Base-by-base conservation (phyloP, 108 stramenopile species). In the Heterococcus sp. region DNA sequence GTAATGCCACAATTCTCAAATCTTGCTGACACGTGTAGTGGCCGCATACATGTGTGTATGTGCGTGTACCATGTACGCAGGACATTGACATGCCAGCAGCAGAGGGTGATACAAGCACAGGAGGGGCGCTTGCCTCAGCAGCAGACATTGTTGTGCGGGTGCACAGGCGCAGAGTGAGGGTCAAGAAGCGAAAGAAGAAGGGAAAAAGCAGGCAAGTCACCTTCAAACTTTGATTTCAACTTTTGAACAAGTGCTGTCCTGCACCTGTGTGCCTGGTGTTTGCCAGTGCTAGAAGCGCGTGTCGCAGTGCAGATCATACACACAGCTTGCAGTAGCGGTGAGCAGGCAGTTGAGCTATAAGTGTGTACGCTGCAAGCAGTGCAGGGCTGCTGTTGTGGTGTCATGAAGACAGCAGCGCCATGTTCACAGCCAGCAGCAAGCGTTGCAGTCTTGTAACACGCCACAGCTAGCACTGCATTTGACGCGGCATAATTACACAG, bases 151-250 rank as follows among this genome's bases (percentile, higher is more conserved):
- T 78, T 4, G 78, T 78, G 26, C 38, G 66, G 27, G 69, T 63
- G 63, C 78, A 78, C 71, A 65, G 79, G 11, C 72, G 37, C 0
- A 35, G 79, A 30, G 79, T 73, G 46, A n/a, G 79, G 5, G 72
- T 81, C 26, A 81, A 81, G 79, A 65, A 40, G 33, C 58, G 66
- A 65, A 81, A 81, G 72, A 31, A 70, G 21, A 72, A 38, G 38
- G 65, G 65, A 36, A 78, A 72, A 26, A 65, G 66, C 28, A 70
- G 36, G 58, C 31, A 69, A 31, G 67, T n/a, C 38, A 34, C 37
- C 37, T 5, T 66, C 29, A 27, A 58, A 68, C 21, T 28, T 40
- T 3, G 5, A 38, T 32, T 0, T 39, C 21, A n/a, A 31, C n/a
- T 21, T 14, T 33, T 21, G 30, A 1, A 2, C 14, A 0, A 68